A percentile compares a stretch with the other conserved stretches of the same genome.
These are phyloP conservation scores for Acacia confusa DNA, from an alignment of 306 rosid species.

Conservation along the genomic window DNA sequence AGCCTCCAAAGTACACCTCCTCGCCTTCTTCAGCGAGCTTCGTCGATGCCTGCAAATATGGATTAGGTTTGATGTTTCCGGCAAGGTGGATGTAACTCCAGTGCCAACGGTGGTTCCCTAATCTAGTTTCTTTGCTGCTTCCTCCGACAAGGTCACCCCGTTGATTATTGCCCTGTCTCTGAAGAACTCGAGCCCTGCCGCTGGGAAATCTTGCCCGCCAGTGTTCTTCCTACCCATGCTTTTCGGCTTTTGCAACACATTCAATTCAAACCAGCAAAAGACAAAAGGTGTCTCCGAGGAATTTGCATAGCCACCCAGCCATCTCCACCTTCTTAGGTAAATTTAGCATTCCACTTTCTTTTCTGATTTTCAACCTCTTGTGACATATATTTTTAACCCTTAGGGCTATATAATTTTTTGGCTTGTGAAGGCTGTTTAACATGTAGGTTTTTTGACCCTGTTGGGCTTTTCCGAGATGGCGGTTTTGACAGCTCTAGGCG, in stretches of 20 bases:
- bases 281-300: neutral
- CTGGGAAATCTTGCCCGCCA: conserved; percentile 87
- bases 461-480: too few relatives aligned
- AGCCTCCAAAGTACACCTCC: too few relatives aligned
- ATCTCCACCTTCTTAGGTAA: neutral
- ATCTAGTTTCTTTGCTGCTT: too few relatives aligned
- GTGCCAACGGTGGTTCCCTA: too few relatives aligned
- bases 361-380: neutral
- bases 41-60: too few relatives aligned
- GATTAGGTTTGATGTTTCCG: too few relatives aligned
- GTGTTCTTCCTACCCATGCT: neutral
- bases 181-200: conserved; percentile 98
- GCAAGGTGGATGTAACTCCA: too few relatives aligned
- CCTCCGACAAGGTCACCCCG: conserved; percentile 78
- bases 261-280: neutral
- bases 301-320: neutral
- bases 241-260: neutral
- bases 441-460: too few relatives aligned
- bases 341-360: neutral
- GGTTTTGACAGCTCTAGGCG: too few relatives aligned
- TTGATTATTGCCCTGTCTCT: conserved; percentile 91
- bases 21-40: too few relatives aligned
- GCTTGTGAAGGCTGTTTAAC: too few relatives aligned
- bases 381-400: neutral
- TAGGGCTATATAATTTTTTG: too few relatives aligned